Percentiles rank a stretch among this genome's conserved stretches.
These are phyloP conservation scores for Adansonia rubrostipa DNA, from an alignment of 441 rosid genomes.

Conservation along the genomic window DNA sequence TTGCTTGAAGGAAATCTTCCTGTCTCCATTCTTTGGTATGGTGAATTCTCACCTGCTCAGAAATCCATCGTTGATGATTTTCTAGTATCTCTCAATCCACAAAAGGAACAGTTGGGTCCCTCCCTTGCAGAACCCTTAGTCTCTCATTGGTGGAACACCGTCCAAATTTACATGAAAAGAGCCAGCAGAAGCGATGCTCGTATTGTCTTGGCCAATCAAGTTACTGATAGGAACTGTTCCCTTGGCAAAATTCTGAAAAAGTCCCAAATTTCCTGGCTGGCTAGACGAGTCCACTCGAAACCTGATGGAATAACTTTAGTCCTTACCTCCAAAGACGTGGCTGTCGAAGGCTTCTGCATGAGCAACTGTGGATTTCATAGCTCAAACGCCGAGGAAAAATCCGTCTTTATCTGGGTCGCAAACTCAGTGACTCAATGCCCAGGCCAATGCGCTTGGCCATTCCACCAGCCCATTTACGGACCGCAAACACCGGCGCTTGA, in stretches of 20 bases:
- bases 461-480: constrained; percentile 57
- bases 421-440: constrained; percentile 56
- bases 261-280: constrained; percentile 9
- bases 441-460: constrained; percentile 57
- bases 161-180: constrained; percentile 37
- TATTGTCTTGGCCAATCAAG: constrained; percentile 21
- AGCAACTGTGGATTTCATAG: constrained; percentile 24
- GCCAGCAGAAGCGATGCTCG: constrained; percentile 35
- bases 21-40: constrained; percentile 47
- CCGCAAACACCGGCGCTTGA: constrained; percentile 46
- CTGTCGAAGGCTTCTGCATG: constrained; percentile 26
- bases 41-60: constrained; percentile 39
- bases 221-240: constrained; percentile 13
- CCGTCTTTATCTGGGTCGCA: constrained; percentile 54
- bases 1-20: constrained; percentile 42
- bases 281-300: neutral
- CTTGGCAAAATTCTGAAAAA: constrained; percentile 3
- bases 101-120: neutral
- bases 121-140: constrained; percentile 27
- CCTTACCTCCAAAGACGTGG: constrained; percentile 23
- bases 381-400: constrained; percentile 27
- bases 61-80: constrained; percentile 44
- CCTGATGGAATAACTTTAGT: constrained; percentile 16
- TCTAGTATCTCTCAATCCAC: constrained; percentile 35
- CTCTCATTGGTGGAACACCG: constrained; percentile 38